A percentile compares a stretch with the other conserved stretches of the same genome.
Conservation (phyloP, 169 alveolate species). For the Plasmodium chabaudi region DNA sequence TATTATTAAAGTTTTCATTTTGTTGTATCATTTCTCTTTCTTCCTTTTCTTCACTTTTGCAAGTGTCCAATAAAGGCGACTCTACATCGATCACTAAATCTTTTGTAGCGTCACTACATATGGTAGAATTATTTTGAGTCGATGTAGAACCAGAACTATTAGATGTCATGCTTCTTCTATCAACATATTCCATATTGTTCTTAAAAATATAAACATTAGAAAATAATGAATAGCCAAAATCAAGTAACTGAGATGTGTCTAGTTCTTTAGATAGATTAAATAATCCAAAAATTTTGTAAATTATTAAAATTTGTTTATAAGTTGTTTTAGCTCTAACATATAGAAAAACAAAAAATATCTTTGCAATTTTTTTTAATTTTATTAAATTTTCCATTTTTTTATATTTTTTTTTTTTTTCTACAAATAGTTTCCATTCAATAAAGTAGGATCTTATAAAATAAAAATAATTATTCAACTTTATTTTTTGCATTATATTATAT, state of each 20-base stretch:
- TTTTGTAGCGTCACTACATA: too few relatives aligned
- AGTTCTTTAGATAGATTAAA: neutral
- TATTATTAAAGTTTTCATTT: too few relatives aligned
- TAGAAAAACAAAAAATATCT: constrained; percentile 13
- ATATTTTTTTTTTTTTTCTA: constrained; percentile 19
- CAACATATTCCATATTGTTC: too few relatives aligned
- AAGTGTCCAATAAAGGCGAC: too few relatives aligned
- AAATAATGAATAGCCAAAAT: neutral
- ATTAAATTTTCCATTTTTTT: constrained; percentile 3
- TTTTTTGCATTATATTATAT: neutral
- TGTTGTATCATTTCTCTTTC: too few relatives aligned
- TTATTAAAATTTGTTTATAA: constrained; percentile 5
- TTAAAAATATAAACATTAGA: neutral
- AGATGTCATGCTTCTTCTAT: too few relatives aligned
- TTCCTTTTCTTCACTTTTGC: too few relatives aligned
- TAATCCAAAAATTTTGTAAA: constrained; percentile 8
- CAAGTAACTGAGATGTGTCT: constrained; percentile 1
- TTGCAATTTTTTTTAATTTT: constrained; percentile 25
- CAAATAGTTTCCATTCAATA: constrained; percentile 11
- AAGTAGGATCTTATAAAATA: neutral
- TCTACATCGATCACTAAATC: too few relatives aligned
- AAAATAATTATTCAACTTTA: neutral
- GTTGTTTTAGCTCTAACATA: constrained; percentile 10
- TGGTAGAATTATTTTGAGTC: too few relatives aligned
- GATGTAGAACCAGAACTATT: too few relatives aligned